phyloP scores from a whole-genome alignment of 2,329 filamentous ascomycete genomes.

The Aspergillus aculeatinus region DNA sequence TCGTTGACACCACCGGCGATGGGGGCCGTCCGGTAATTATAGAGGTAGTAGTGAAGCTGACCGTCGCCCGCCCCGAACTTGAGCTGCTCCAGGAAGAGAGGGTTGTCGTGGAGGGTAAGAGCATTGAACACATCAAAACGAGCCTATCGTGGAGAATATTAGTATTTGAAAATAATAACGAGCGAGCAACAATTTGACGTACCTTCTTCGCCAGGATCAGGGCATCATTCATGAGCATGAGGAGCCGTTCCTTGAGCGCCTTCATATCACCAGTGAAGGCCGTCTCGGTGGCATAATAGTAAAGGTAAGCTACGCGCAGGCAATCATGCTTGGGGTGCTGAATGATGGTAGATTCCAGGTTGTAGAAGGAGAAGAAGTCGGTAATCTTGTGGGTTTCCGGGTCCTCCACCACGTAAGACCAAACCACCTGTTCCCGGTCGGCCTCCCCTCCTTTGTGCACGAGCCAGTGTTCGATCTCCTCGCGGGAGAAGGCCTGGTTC shows the following conservation, averaged over 20 bases:
- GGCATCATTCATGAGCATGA: constrained; percentile 77
- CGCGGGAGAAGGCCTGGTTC: constrained; percentile 74
- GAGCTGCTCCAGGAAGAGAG: constrained; percentile 85
- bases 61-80: constrained; percentile 95
- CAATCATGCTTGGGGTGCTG: constrained; percentile 73
- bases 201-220: constrained; percentile 82
- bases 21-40: constrained; percentile 90
- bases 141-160: constrained; percentile 40
- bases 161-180: background rate
- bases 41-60: constrained; percentile 93
- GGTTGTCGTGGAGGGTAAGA: constrained; percentile 89
- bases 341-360: constrained; percentile 89
- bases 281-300: constrained; percentile 88
- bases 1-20: constrained; percentile 81
- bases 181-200: constrained; percentile 13
- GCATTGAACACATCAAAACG: constrained; percentile 98
- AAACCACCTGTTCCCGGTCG: constrained; percentile 77
- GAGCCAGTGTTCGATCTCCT: constrained; percentile 87
- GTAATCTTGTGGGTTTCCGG: constrained; percentile 74
- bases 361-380: constrained; percentile 97
- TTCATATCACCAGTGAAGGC: constrained; percentile 60
- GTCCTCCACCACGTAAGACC: constrained; percentile 86
- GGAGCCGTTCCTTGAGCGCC: constrained; percentile 75
- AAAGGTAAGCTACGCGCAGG: constrained; percentile 89
- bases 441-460: constrained; percentile 63